A percentile compares a stretch with the other conserved stretches of the same genome.
These are phyloP conservation scores for Silene vulgaris DNA, from an alignment of 179 eudicot species.

Conservation along the genomic window DNA sequence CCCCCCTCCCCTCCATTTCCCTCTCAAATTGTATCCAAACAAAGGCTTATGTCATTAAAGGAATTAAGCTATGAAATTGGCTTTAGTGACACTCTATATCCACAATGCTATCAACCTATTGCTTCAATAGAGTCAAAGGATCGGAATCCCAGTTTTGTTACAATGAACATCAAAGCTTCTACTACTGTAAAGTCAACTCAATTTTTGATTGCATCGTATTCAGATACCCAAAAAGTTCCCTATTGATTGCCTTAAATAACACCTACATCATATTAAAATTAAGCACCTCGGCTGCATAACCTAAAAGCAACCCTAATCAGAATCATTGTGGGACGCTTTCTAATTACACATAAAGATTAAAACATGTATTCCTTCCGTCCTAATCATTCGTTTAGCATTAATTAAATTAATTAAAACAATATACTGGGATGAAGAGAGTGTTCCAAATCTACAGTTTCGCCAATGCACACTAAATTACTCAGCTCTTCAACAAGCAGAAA, in stretches of 20 bases:
- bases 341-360: too few species aligned
- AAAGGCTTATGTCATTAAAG: neutral
- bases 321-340: neutral
- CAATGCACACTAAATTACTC: neutral
- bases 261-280: neutral
- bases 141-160: neutral
- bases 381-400: too few species aligned
- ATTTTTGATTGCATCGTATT: neutral
- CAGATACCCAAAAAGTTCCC: neutral
- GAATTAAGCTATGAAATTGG: neutral
- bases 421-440: neutral
- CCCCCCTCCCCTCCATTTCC: too few species aligned
- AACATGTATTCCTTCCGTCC: too few species aligned
- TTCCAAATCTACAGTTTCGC: neutral
- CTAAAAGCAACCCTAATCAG: neutral
- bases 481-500: neutral
- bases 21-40: neutral
- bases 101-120: neutral
- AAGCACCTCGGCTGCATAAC: neutral
- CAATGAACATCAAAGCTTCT: neutral
- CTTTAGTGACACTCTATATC: neutral
- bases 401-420: neutral
- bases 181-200: neutral
- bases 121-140: neutral
- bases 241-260: neutral